These are phyloP conservation scores for Dactylellina drechsleri DNA, from an alignment of 2,329 filamentous ascomycete species.

Conservation along the genomic window DNA sequence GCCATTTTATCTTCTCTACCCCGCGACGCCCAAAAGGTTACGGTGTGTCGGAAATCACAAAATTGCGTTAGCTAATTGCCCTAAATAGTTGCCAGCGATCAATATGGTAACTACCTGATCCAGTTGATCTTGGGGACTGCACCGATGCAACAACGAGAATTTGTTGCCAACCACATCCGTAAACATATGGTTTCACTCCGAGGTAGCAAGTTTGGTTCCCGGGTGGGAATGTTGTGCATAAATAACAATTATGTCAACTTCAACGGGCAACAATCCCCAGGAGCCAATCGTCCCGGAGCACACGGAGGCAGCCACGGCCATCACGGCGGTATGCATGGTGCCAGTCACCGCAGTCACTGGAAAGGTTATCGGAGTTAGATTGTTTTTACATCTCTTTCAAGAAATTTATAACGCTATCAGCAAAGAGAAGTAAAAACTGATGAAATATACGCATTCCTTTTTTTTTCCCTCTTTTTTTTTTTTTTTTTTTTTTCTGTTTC, in stretches of 20 bases:
- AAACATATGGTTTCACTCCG: constrained; percentile 99
- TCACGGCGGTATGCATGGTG: constrained; percentile 27
- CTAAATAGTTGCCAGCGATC: constrained; percentile 79
- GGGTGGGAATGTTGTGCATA: constrained; percentile 98
- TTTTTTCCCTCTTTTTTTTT: background rate
- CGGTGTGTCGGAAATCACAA: background rate
- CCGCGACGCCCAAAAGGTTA: background rate
- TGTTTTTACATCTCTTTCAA: background rate
- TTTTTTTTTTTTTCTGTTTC: background rate
- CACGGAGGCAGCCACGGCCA: constrained; percentile 35
- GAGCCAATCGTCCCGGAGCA: constrained; percentile 12
- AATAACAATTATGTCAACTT: constrained; percentile 65
- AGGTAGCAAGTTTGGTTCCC: constrained; percentile 97
- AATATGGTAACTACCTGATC: constrained; percentile 98
- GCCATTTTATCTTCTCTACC: background rate
- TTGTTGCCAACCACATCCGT: constrained; percentile 91
- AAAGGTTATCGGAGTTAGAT: constrained; percentile 43
- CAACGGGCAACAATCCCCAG: constrained; percentile 20
- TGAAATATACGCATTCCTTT: background rate
- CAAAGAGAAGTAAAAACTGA: background rate
- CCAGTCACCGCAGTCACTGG: constrained; percentile 38
- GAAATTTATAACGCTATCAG: constrained; percentile 4
- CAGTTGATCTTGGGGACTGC: constrained; percentile 96
- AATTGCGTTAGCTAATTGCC: constrained; percentile 17
- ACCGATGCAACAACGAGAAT: constrained; percentile 85